Evolutionary conservation across 192 early-diverging fungal species (phyloP).

Genomic region (Mortierella alpina): DNA sequence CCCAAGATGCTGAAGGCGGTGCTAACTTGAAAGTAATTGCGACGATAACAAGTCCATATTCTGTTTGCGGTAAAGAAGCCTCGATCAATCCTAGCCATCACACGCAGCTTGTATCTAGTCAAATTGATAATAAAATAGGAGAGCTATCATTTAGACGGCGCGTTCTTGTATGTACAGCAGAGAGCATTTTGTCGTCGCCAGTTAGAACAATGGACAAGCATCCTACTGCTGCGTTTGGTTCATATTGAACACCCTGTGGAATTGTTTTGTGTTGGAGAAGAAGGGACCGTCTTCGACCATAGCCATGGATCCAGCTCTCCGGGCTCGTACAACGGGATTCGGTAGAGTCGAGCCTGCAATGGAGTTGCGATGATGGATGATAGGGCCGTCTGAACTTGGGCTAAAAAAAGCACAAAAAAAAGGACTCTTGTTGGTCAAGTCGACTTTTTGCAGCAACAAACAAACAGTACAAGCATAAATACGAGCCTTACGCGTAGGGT

Average conservation of each 20-base stretch:
- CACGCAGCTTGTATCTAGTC: conserved; percentile 62
- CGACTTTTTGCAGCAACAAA: background rate
- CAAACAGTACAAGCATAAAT: background rate
- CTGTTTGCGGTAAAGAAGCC: conserved; percentile 87
- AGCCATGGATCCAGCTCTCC: conserved; percentile 52
- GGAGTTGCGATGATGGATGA: conserved; percentile 45
- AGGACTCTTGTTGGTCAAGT: background rate
- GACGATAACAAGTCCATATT: conserved; percentile 91
- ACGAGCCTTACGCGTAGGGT: conserved; percentile 10
- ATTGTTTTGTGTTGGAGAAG: conserved; percentile 75
- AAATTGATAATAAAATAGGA: conserved; percentile 6
- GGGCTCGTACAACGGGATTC: conserved; percentile 5
- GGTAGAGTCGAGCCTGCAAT: conserved; percentile 44
- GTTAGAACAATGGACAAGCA: background rate
- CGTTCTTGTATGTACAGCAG: background rate
- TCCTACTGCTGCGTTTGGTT: conserved; percentile 65
- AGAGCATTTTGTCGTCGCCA: background rate
- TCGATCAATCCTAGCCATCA: conserved; percentile 83
- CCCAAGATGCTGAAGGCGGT: conserved; percentile 66
- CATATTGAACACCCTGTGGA: conserved; percentile 69
- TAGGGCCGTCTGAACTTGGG: conserved; percentile 17
- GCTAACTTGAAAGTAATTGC: conserved; percentile 93
- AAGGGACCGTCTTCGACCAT: conserved; percentile 72
- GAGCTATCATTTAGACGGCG: no score
- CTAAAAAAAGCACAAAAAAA: background rate